phyloP scores from a whole-genome alignment of 129 eudicot genomes.

The Flaveria sonorensis region DNA sequence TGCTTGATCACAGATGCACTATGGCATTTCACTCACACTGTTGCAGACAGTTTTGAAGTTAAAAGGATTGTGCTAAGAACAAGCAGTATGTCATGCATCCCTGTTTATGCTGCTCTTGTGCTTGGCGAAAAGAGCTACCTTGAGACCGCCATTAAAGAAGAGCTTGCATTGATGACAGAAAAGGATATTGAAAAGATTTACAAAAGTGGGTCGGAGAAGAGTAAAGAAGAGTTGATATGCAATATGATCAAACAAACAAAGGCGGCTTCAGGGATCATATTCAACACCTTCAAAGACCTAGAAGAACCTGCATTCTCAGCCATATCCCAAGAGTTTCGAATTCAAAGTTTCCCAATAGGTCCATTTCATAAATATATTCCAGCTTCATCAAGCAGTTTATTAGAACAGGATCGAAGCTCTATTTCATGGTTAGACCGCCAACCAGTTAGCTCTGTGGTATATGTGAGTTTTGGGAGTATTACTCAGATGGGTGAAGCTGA shows the following conservation, averaged over 20 bases:
- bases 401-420: constrained; percentile 36
- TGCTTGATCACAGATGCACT: constrained; percentile 37
- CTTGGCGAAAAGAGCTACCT: constrained; percentile 26
- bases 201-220: constrained; percentile 19
- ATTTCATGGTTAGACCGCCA: constrained; percentile 57
- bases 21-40: constrained; percentile 29
- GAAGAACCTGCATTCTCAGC: constrained; percentile 41
- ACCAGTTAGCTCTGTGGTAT: constrained; percentile 47
- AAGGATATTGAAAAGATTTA: constrained; percentile 37
- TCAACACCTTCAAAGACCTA: constrained; percentile 51
- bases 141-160: constrained; percentile 27
- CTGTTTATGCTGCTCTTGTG: constrained; percentile 28
- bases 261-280: constrained; percentile 44
- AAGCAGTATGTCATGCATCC: constrained; percentile 34
- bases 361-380: constrained; percentile 54
- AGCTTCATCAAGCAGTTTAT: constrained; percentile 39
- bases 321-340: constrained; percentile 21
- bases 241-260: constrained; percentile 41
- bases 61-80: constrained; percentile 38
- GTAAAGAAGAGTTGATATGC: constrained; percentile 2
- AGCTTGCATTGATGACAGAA: constrained; percentile 42
- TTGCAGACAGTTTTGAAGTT: constrained; percentile 27
- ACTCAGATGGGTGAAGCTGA: constrained; percentile 29
- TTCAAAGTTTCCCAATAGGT: constrained; percentile 48
- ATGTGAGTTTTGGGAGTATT: constrained; percentile 58